Conservation (phyloP, 2,329 filamentous ascomycete genomes). For the Botrytis galanthina region DNA sequence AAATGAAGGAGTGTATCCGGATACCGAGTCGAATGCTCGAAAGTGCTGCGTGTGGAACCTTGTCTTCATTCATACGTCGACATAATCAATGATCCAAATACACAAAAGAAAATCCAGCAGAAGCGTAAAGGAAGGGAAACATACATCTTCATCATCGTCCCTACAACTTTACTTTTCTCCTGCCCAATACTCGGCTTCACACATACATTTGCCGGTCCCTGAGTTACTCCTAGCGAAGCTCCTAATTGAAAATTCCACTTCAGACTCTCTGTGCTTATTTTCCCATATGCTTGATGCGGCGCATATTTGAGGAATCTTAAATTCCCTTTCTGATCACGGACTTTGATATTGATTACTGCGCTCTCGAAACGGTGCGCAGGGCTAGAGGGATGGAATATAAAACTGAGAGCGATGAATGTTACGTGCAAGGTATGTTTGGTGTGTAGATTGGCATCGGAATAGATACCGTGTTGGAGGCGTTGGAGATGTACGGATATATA, state of each 20-base stretch:
- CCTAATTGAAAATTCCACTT: slow-evolving; percentile 33
- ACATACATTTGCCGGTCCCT: slow-evolving; percentile 38
- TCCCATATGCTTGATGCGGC: slow-evolving; percentile 46
- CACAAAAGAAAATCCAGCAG: background rate
- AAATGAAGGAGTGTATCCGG: slow-evolving; percentile 43
- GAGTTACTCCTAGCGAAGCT: slow-evolving; percentile 44
- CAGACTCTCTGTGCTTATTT: slow-evolving; percentile 26
- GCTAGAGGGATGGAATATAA: slow-evolving; percentile 46
- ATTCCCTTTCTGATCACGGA: slow-evolving; percentile 31
- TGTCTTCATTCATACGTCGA: background rate
- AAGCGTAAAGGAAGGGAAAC: background rate
- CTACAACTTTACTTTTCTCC: slow-evolving; percentile 29
- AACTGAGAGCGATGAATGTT: slow-evolving; percentile 49
- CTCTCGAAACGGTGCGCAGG: slow-evolving; percentile 3
- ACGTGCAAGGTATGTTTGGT: slow-evolving; percentile 44
- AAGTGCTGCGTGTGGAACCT: slow-evolving; percentile 16
- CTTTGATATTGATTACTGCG: slow-evolving; percentile 5
- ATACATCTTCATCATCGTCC: slow-evolving; percentile 34
- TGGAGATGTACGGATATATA: slow-evolving; percentile 51
- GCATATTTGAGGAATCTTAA: slow-evolving; percentile 48
- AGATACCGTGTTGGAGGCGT: slow-evolving; percentile 49
- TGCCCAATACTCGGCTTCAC: slow-evolving; percentile 24
- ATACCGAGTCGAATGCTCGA: slow-evolving; percentile 5
- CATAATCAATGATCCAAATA: background rate
- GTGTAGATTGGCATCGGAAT: slow-evolving; percentile 44